These are phyloP conservation scores for Fusarium udum DNA, from an alignment of 2,329 filamentous ascomycete genomes.

Conservation along the genomic window DNA sequence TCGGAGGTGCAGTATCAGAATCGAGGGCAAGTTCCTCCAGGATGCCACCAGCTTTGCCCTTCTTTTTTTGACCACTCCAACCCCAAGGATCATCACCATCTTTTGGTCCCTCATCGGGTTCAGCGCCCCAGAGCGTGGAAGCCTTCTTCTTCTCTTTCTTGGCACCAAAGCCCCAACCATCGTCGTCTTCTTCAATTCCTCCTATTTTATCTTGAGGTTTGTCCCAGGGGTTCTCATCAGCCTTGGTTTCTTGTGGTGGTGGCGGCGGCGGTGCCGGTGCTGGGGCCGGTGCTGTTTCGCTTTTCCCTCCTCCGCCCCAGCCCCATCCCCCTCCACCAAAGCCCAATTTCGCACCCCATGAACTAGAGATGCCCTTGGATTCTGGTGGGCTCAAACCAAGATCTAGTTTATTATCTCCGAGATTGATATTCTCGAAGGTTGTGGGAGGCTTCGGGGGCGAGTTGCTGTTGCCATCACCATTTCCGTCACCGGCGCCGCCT, in stretches of 20 bases:
- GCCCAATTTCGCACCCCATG: slow-evolving; percentile 69
- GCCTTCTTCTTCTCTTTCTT: slow-evolving; percentile 56
- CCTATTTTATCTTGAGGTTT: slow-evolving; percentile 54
- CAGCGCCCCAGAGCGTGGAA: slow-evolving; percentile 49
- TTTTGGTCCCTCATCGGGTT: slow-evolving; percentile 46
- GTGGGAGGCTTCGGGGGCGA: slow-evolving; percentile 43
- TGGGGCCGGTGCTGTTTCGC: slow-evolving; percentile 47
- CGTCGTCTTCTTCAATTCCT: slow-evolving; percentile 32
- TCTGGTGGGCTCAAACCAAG: slow-evolving; percentile 62
- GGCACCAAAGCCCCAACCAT: slow-evolving; percentile 45
- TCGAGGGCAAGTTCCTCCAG: slow-evolving; percentile 34
- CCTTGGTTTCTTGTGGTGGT: slow-evolving; percentile 18
- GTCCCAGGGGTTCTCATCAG: slow-evolving; percentile 59
- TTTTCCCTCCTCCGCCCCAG: slow-evolving; percentile 16
- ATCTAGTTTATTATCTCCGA: slow-evolving; percentile 69
- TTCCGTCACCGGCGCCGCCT: slow-evolving; percentile 38
- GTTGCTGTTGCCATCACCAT: slow-evolving; percentile 55
- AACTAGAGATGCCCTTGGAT: slow-evolving; percentile 59
- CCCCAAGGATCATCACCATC: slow-evolving; percentile 48
- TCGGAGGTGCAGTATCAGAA: slow-evolving; percentile 33
- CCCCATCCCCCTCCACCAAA: slow-evolving; percentile 53
- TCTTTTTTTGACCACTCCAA: slow-evolving; percentile 51
- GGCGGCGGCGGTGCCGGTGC: slow-evolving; percentile 47
- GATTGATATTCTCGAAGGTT: slow-evolving; percentile 67
- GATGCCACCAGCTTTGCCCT: slow-evolving; percentile 37